Evolutionary conservation across 2,329 filamentous ascomycete species (phyloP).

Genomic region (Cladophialophora carrionii): DNA sequence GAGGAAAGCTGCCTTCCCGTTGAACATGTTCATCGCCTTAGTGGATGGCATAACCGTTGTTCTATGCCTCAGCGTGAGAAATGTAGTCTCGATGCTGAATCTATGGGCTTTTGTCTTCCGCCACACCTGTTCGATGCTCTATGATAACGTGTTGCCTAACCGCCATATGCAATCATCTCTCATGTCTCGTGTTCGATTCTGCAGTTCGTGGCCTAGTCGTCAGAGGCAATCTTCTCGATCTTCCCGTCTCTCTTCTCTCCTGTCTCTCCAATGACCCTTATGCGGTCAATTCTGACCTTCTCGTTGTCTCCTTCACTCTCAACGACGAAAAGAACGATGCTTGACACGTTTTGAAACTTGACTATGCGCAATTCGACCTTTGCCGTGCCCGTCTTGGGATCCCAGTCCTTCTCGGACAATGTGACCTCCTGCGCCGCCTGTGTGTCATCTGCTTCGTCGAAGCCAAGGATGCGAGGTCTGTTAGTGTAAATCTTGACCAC

Average conservation of each 20-base stretch:
- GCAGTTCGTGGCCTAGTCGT: conserved; percentile 42
- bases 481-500: conserved; percentile 87
- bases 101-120: conserved; percentile 13
- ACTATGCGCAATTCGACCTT: conserved; percentile 80
- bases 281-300: conserved; percentile 71
- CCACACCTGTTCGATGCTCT: background rate
- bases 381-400: conserved; percentile 69
- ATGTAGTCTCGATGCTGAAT: background rate
- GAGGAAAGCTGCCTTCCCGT: background rate
- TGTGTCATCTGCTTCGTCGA: conserved; percentile 90
- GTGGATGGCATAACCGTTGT: background rate
- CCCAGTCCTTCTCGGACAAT: conserved; percentile 78
- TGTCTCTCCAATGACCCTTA: conserved; percentile 76
- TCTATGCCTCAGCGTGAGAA: background rate
- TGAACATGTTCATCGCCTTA: background rate
- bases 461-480: conserved; percentile 84
- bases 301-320: conserved; percentile 82
- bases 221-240: conserved; percentile 89
- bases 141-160: background rate
- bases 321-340: conserved; percentile 83
- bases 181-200: conserved; percentile 19
- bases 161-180: conserved; percentile 28
- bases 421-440: conserved; percentile 78
- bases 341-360: conserved; percentile 94
- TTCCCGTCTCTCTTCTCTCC: conserved; percentile 92